phyloP scores from a whole-genome alignment of 257 asterid species.

The Perilla frutescens region DNA sequence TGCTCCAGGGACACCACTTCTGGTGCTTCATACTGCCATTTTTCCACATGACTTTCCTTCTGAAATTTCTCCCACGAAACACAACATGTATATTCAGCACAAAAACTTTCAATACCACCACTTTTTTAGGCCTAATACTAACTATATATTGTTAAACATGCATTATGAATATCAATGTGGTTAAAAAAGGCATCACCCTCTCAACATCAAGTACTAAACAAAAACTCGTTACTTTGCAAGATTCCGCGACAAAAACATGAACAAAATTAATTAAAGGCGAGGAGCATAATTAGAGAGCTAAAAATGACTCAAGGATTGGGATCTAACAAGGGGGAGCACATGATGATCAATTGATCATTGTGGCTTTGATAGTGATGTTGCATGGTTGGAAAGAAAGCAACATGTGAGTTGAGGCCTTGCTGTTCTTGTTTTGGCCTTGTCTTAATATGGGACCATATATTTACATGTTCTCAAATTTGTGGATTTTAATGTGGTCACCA shows the following conservation, averaged over 20 bases:
- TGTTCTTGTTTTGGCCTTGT: constrained; percentile 34
- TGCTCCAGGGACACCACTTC: constrained; percentile 88
- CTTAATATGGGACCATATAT: constrained; percentile 49
- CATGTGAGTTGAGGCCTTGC: constrained; percentile 36
- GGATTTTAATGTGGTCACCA: constrained; percentile 29
- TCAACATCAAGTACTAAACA: constrained; percentile 1
- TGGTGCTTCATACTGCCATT: constrained; percentile 76
- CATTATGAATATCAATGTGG: not conserved
- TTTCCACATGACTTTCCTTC: constrained; percentile 70
- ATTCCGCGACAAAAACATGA: not conserved
- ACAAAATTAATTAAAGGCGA: not conserved
- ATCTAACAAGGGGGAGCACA: constrained; percentile 44
- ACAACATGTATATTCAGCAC: not conserved
- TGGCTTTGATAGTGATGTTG: constrained; percentile 38
- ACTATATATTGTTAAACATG: too few species aligned
- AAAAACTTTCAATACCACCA: not conserved
- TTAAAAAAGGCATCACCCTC: not conserved
- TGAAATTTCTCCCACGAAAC: constrained; percentile 32
- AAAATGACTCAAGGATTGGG: constrained; percentile 31
- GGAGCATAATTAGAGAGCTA: not conserved
- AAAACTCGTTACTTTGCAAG: not conserved
- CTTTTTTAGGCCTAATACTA: not conserved
- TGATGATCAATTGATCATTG: constrained; percentile 42
- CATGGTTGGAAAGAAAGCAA: constrained; percentile 58
- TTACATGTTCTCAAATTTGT: not conserved